Percentiles rank a stretch among this genome's conserved stretches.
Conservation (phyloP, 2,329 filamentous ascomycete genomes). For the Coniochaeta sp. region DNA sequence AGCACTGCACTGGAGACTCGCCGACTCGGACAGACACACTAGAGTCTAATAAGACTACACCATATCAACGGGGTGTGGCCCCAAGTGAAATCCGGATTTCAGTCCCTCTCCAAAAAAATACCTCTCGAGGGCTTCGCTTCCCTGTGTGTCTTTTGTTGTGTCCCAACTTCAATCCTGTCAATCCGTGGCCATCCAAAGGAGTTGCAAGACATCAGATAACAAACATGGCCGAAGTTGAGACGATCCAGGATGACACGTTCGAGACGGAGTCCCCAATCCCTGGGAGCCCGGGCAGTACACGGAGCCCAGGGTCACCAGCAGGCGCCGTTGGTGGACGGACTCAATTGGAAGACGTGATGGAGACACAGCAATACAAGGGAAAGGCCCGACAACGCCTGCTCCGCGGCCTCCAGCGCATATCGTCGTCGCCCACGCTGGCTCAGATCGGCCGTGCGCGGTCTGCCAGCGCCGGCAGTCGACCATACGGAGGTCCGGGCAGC, state of each 20-base stretch:
- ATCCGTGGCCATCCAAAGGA: not conserved
- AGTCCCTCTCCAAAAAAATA: not conserved
- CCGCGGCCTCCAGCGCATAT: slow-evolving; percentile 70
- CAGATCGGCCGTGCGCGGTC: slow-evolving; percentile 57
- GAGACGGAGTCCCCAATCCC: slow-evolving; percentile 5
- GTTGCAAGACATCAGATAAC: not conserved
- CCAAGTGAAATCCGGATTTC: not conserved
- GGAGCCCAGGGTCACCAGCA: slow-evolving; percentile 7
- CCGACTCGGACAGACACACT: not conserved
- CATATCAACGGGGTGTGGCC: slow-evolving; percentile 1
- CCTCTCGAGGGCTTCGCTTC: not conserved
- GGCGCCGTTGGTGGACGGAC: not conserved
- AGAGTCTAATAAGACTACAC: not conserved
- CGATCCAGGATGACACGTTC: slow-evolving; percentile 7
- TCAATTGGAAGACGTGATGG: slow-evolving; percentile 5
- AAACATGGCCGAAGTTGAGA: slow-evolving; percentile 14
- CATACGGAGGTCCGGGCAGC: slow-evolving; percentile 41
- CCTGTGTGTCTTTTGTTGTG: not conserved
- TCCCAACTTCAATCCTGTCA: not conserved
- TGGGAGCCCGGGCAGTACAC: too few species aligned
- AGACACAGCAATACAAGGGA: slow-evolving; percentile 10
- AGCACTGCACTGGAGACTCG: too few species aligned
- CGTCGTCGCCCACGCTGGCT: slow-evolving; percentile 67
- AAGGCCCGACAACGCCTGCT: slow-evolving; percentile 65
- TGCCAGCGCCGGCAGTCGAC: slow-evolving; percentile 52